phyloP scores from a whole-genome alignment of 2,329 filamentous ascomycete species.

The Zasmidium cellare region DNA sequence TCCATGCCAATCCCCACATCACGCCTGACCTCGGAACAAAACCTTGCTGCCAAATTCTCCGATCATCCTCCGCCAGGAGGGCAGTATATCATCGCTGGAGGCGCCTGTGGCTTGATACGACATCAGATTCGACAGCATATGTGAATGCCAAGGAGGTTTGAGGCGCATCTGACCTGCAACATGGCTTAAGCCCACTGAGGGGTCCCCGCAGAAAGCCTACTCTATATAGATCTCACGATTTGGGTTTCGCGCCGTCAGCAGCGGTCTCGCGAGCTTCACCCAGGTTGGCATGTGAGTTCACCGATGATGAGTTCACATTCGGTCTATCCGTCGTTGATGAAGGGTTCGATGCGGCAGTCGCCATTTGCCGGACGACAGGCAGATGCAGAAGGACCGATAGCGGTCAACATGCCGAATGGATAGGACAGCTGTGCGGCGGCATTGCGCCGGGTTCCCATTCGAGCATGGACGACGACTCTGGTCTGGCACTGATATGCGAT shows the following conservation, averaged over 20 bases:
- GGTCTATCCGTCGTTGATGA: neutral
- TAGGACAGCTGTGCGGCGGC: too few species aligned
- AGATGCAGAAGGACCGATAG: neutral
- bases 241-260: neutral
- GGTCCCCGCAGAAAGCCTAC: neutral
- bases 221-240: neutral
- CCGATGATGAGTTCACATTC: neutral
- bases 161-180: neutral
- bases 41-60: neutral
- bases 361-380: neutral
- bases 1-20: neutral
- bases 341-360: neutral
- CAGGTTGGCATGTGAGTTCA: neutral
- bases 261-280: neutral
- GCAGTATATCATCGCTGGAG: neutral
- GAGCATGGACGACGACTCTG: neutral
- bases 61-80: neutral
- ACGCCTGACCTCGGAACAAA: neutral
- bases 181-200: too few species aligned
- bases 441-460: neutral
- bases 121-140: neutral
- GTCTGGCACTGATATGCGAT: neutral
- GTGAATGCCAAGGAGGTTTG: neutral
- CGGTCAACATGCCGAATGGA: neutral
- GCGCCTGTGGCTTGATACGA: neutral